Percentiles rank a stretch among this genome's conserved stretches.
Evolutionary conservation across 768 basidiomycete species (phyloP).

Genomic region (Rhizopogon vulgaris): DNA sequence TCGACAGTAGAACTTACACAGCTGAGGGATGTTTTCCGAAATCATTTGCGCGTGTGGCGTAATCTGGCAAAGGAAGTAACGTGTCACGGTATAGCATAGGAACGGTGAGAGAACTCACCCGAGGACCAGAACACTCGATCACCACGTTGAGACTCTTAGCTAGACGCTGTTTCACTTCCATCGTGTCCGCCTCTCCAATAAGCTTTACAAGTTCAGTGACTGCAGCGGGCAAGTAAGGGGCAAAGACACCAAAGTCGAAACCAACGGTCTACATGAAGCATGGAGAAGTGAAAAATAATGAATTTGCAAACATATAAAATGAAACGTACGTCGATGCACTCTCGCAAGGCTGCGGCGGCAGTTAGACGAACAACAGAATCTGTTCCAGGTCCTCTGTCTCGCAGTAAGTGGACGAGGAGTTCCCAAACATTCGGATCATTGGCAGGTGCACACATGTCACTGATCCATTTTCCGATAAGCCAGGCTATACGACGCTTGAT

Average conservation of each 20-base stretch:
- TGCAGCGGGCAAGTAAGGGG: slow-evolving; percentile 57
- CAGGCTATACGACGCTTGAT: slow-evolving; percentile 94
- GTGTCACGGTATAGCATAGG: background rate
- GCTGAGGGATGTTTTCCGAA: slow-evolving; percentile 54
- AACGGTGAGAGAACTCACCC: slow-evolving; percentile 21
- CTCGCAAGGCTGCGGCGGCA: slow-evolving; percentile 70
- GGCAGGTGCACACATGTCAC: slow-evolving; percentile 55
- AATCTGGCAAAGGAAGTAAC: slow-evolving; percentile 40
- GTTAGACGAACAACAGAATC: slow-evolving; percentile 86
- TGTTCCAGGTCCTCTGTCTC: slow-evolving; percentile 60
- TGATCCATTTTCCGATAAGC: slow-evolving; percentile 87
- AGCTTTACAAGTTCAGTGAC: slow-evolving; percentile 65
- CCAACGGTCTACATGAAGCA: slow-evolving; percentile 43
- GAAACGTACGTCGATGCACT: slow-evolving; percentile 76
- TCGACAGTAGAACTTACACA: slow-evolving; percentile 49
- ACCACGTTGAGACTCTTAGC: slow-evolving; percentile 62
- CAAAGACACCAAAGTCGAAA: slow-evolving; percentile 58
- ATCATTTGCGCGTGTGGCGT: slow-evolving; percentile 58
- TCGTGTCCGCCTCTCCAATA: slow-evolving; percentile 64
- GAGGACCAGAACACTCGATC: slow-evolving; percentile 42
- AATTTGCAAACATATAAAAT: background rate
- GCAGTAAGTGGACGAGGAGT: slow-evolving; percentile 69
- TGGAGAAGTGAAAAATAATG: slow-evolving; percentile 2
- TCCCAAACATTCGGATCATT: slow-evolving; percentile 72
- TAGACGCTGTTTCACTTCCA: slow-evolving; percentile 75